Base-by-base conservation (phyloP, 2,329 filamentous ascomycete species). In the Diatrype stigma region DNA sequence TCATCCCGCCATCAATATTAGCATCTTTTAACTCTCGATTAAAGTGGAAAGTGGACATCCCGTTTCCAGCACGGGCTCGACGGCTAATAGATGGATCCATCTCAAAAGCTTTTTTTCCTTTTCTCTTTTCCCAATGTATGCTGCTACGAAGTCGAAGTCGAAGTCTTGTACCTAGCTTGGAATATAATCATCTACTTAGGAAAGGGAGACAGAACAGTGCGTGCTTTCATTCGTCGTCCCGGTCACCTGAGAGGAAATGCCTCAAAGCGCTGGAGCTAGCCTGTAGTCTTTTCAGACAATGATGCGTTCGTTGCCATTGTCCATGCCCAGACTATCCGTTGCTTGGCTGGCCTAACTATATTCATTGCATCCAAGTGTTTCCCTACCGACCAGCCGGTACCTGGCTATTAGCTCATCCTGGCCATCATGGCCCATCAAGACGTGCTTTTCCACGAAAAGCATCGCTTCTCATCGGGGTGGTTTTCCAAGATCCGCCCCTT, bases 401-500 rank as follows among this genome's bases (percentile, higher is more conserved):
- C n/a, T n/a, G n/a, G n/a, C n/a, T n/a, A n/a, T n/a, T n/a, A n/a
- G n/a, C n/a, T n/a, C n/a, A n/a, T n/a, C n/a, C n/a, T n/a, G n/a
- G n/a, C n/a, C n/a, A n/a, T n/a, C n/a, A n/a, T n/a, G 30, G 30
- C 30, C 19, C 19, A 22, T 6, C 12, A 6, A 16, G 38, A 23
- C 17, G 11, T 21, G 38, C 14, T 14, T 21, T 16, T 21, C 38
- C 12, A 3, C 7, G 38, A 12, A 6, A 19, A 14, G 19, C 6
- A 6, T 7, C 19, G 6, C 12, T 7, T 14, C 12, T 23, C 42
- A 46, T 42, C 44, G 54, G 46, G 50, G 50, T 40, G 38, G n/a
- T 62, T 63, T 59, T 54, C 51, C 47, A 52, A 49, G 22, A 47
- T 60, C 50, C 59, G 57, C 47, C 52, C 45, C 4, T 57, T 66